phyloP scores from a whole-genome alignment of 2,329 filamentous ascomycete genomes.

The Aspergillus texensis region DNA sequence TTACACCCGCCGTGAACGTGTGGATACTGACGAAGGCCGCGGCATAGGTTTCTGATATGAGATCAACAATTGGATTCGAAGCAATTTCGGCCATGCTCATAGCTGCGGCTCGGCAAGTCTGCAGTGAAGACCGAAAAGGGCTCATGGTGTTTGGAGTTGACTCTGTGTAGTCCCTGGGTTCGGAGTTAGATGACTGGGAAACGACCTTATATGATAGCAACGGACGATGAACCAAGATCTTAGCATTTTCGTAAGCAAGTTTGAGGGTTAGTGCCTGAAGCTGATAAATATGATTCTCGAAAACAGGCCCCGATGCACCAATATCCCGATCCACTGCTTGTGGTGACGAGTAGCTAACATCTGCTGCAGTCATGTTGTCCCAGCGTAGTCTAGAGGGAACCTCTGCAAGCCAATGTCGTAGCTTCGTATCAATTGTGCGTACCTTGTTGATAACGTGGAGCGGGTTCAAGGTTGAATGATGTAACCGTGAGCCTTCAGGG shows the following conservation, averaged over 20 bases:
- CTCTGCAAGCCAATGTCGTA: slow-evolving; percentile 21
- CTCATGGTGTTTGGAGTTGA: neutral
- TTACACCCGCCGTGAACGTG: slow-evolving; percentile 28
- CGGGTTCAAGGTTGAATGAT: neutral
- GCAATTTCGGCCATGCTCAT: slow-evolving; percentile 19
- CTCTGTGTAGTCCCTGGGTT: neutral
- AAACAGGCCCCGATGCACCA: slow-evolving; percentile 24
- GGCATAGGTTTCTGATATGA: slow-evolving; percentile 28
- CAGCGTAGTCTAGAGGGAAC: slow-evolving; percentile 17
- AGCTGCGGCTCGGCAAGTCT: slow-evolving; percentile 24
- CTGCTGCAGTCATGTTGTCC: neutral
- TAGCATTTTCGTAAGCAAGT: slow-evolving; percentile 38
- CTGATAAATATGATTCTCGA: slow-evolving; percentile 32
- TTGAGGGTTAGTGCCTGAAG: slow-evolving; percentile 36
- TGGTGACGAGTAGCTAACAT: slow-evolving; percentile 16
- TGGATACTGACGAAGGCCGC: slow-evolving; percentile 29
- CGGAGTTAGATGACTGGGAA: neutral
- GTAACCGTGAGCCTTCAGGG: neutral
- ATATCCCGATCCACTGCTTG: slow-evolving; percentile 27
- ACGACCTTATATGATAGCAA: slow-evolving; percentile 26
- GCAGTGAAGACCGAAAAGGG: slow-evolving; percentile 13
- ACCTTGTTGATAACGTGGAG: slow-evolving; percentile 14
- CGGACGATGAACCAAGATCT: slow-evolving; percentile 34
- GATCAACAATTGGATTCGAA: slow-evolving; percentile 12
- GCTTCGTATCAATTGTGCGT: neutral